A percentile compares a stretch with the other conserved stretches of the same genome.
Conservation (phyloP, 2,329 filamentous ascomycete genomes). For the Cercospora nicotianae region DNA sequence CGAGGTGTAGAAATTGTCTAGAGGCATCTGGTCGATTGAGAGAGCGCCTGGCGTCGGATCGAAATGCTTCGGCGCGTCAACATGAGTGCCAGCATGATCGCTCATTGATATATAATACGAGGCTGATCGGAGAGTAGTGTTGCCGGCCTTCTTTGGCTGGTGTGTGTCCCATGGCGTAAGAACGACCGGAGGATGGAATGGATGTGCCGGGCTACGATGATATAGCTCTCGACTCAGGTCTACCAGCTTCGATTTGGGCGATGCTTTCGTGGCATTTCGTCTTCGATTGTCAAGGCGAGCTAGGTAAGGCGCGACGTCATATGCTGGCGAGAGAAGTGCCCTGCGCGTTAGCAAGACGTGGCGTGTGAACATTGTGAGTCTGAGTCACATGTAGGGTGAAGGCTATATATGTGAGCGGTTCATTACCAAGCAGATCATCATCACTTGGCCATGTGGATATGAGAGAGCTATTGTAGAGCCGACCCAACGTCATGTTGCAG, state of each 20-base stretch:
- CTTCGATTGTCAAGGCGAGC: not conserved
- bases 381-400: not conserved
- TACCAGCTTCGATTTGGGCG: constrained; percentile 28
- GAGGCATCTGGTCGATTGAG: constrained; percentile 33
- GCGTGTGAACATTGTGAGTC: not conserved
- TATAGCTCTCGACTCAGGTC: constrained; percentile 33
- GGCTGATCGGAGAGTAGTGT: constrained; percentile 30
- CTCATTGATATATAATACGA: constrained; percentile 33
- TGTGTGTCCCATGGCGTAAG: constrained; percentile 35
- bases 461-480: not conserved
- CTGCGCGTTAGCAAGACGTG: not conserved
- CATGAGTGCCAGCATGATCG: constrained; percentile 35
- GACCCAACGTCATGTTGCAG: not conserved
- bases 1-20: constrained; percentile 34
- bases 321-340: not conserved
- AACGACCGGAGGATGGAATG: constrained; percentile 32
- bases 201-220: constrained; percentile 32
- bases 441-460: not conserved
- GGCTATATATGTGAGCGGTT: not conserved
- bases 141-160: constrained; percentile 33
- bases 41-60: constrained; percentile 30
- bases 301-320: not conserved
- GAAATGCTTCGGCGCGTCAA: constrained; percentile 36
- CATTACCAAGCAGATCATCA: not conserved
- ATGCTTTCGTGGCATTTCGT: constrained; percentile 2